These are phyloP conservation scores for Senna tora DNA, from an alignment of 306 rosid species.

Conservation along the genomic window DNA sequence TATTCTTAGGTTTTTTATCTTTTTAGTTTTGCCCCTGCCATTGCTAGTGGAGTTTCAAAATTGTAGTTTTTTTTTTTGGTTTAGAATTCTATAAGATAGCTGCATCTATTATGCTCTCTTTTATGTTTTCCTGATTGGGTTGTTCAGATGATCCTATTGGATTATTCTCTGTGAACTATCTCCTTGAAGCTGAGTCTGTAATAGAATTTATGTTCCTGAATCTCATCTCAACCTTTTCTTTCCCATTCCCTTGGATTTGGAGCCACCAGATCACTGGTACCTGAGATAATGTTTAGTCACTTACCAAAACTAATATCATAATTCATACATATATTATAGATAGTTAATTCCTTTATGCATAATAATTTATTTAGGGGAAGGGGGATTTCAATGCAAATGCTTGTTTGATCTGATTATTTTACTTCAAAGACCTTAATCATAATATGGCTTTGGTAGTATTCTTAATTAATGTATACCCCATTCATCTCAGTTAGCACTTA, in stretches of 20 bases:
- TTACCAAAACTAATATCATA: background rate
- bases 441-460: conserved; percentile 7
- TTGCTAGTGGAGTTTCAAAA: no score
- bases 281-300: conserved; percentile 18
- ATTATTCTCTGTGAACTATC: conserved; percentile 8
- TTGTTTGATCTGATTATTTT: conserved; percentile 22
- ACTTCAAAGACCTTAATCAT: conserved; percentile 16
- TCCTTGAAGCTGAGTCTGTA: background rate
- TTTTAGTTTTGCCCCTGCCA: background rate
- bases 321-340: background rate
- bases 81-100: conserved; percentile 9
- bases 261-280: background rate
- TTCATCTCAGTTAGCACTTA: background rate
- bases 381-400: conserved; percentile 2
- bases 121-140: background rate
- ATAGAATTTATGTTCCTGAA: background rate
- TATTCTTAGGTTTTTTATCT: background rate
- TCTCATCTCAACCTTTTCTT: conserved; percentile 3
- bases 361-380: background rate
- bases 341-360: conserved; percentile 1
- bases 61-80: background rate
- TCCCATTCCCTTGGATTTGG: background rate
- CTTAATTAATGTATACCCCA: conserved; percentile 3
- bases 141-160: background rate
- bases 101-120: conserved; percentile 11